A percentile compares a stretch with the other conserved stretches of the same genome.
Evolutionary conservation across 2,329 filamentous ascomycete species (phyloP).

Genomic region (Kalmusia sp.): DNA sequence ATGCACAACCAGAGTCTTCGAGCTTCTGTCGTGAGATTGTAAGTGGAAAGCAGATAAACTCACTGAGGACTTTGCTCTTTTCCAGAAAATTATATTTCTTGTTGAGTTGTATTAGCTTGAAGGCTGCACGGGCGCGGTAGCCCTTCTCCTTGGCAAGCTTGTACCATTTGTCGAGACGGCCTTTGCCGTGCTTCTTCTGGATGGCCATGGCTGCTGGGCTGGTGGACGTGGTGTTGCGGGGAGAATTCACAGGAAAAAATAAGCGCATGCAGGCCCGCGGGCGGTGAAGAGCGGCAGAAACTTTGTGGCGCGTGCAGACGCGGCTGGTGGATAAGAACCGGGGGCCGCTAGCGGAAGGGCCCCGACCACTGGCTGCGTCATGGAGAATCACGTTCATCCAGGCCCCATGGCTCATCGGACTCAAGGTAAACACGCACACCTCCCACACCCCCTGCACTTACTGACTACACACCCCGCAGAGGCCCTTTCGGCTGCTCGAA

Average conservation of each 20-base stretch:
- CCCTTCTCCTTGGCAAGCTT: conserved; percentile 98
- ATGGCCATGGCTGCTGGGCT: conserved; percentile 74
- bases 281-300: conserved; percentile 1
- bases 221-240: conserved; percentile 21
- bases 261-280: not conserved
- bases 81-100: conserved; percentile 99
- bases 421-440: conserved; percentile 23
- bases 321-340: conserved; percentile 12
- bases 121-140: conserved; percentile 92
- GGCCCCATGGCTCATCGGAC: conserved; percentile 18
- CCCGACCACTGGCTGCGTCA: conserved; percentile 25
- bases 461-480: conserved; percentile 18
- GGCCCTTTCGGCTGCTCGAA: conserved; percentile 24
- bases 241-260: conserved; percentile 6
- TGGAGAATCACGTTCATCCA: conserved; percentile 5
- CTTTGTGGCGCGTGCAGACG: conserved; percentile 9
- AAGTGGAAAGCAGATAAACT: no score
- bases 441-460: conserved; percentile 11
- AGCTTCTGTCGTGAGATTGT: no score
- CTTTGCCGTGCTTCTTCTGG: conserved; percentile 98
- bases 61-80: conserved; percentile 91
- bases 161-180: conserved; percentile 98
- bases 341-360: conserved; percentile 14
- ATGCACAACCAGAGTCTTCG: no score
- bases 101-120: conserved; percentile 98